Percentiles rank a stretch among this genome's conserved stretches.
These are phyloP conservation scores for Entomophthora muscae DNA, from an alignment of 371 early-diverging fungal species.

Conservation along the genomic window DNA sequence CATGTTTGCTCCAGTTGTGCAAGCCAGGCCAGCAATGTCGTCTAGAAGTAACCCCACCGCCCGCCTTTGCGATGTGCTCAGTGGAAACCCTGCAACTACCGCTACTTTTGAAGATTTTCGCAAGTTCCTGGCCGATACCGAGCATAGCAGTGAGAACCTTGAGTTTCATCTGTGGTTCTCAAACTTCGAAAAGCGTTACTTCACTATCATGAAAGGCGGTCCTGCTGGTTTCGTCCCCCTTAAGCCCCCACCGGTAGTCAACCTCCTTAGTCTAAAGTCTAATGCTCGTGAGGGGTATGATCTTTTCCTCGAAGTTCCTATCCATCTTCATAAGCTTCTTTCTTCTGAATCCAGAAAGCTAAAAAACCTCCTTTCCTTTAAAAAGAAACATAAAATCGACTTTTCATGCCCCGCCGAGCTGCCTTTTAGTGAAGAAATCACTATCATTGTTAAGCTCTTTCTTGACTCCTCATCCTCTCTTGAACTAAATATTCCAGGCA, in stretches of 20 bases:
- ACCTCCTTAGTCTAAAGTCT: not conserved
- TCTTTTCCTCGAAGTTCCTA: conserved; percentile 3
- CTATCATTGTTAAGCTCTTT: not conserved
- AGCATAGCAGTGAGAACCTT: conserved; percentile 2
- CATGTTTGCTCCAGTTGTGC: too few species aligned
- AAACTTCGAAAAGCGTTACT: conserved; percentile 6
- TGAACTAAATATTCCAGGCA: conserved; percentile 2
- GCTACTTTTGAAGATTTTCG: conserved; percentile 3
- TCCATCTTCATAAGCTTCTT: not conserved
- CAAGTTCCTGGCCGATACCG: conserved; percentile 1
- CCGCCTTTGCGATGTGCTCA: conserved; percentile 1
- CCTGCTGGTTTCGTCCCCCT: conserved; percentile 3
- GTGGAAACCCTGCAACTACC: not conserved
- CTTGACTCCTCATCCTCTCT: conserved; percentile 1
- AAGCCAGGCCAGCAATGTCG: too few species aligned
- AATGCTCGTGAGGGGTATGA: not conserved
- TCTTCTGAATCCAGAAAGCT: not conserved
- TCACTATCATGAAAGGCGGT: not conserved
- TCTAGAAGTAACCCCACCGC: too few species aligned
- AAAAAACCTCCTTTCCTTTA: not conserved
- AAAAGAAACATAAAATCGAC: conserved; percentile 3
- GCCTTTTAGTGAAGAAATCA: conserved; percentile 5
- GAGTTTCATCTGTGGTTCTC: conserved; percentile 6
- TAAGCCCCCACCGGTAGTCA: conserved; percentile 4
- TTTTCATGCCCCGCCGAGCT: not conserved